Conservation (phyloP, 2,329 filamentous ascomycete species). For the Blumeria hordei region DNA sequence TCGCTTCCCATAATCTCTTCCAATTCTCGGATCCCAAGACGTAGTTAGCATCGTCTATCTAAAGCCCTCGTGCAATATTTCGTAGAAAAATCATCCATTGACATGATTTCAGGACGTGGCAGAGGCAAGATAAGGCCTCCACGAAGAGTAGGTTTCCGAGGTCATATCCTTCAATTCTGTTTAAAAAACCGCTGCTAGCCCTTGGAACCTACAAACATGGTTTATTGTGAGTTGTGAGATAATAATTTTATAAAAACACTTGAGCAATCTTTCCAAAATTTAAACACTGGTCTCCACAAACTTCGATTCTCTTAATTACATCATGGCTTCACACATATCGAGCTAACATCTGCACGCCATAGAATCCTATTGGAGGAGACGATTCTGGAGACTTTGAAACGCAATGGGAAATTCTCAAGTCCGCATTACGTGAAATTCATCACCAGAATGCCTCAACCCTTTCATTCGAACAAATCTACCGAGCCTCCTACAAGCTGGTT, state of each 20-base stretch:
- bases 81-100: background rate
- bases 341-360: conserved; percentile 3
- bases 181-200: background rate
- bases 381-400: conserved; percentile 60
- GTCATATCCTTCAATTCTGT: conserved; percentile 1
- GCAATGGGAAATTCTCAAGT: conserved; percentile 54
- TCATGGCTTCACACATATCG: background rate
- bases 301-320: background rate
- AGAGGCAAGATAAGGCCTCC: conserved; percentile 41
- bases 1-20: too few relatives aligned
- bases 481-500: conserved; percentile 82
- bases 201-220: background rate
- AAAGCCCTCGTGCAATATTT: too few relatives aligned
- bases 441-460: conserved; percentile 71
- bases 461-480: conserved; percentile 89
- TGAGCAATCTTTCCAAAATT: background rate
- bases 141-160: conserved; percentile 30
- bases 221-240: background rate
- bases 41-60: too few relatives aligned
- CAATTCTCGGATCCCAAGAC: too few relatives aligned
- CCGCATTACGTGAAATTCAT: conserved; percentile 70
- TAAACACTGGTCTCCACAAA: background rate
- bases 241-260: background rate
- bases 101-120: conserved; percentile 26
- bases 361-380: conserved; percentile 28